Evolutionary conservation across 495 filamentous ascomycete species (phyloP).

Genomic region (Xylaria curta): DNA sequence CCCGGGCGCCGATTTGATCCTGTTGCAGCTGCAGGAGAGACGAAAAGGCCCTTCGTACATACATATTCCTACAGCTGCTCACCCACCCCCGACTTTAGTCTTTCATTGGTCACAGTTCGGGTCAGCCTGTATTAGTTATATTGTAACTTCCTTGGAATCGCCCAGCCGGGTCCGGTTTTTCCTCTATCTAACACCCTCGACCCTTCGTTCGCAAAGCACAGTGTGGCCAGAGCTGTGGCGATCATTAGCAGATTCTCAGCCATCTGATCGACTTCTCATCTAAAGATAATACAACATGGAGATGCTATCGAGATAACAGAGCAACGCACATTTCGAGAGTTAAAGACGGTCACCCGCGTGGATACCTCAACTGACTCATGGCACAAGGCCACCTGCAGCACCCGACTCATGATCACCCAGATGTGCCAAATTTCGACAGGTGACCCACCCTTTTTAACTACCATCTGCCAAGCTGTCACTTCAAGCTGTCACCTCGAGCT

Average conservation of each 20-base stretch:
- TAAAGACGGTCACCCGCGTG: slow-evolving; percentile 15
- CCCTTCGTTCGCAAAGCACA: not conserved
- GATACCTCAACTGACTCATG: not conserved
- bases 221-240: not conserved
- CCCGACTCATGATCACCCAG: slow-evolving; percentile 24
- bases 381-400: slow-evolving; percentile 9
- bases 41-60: not conserved
- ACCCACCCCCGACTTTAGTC: not conserved
- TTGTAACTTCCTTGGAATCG: not conserved
- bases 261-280: not conserved
- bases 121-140: not conserved
- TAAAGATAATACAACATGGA: not conserved
- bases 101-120: not conserved
- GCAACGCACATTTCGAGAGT: not conserved
- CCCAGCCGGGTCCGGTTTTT: not conserved
- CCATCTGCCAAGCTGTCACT: not conserved
- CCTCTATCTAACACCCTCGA: not conserved
- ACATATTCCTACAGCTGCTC: slow-evolving; percentile 1
- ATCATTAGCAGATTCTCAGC: not conserved
- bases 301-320: not conserved
- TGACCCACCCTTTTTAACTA: slow-evolving; percentile 12
- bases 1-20: not conserved
- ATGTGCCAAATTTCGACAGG: not conserved
- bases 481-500: not conserved
- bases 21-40: not conserved